Evolutionary conservation across 495 filamentous ascomycete species (phyloP).

Genomic region (Penicillium longicatenatum): DNA sequence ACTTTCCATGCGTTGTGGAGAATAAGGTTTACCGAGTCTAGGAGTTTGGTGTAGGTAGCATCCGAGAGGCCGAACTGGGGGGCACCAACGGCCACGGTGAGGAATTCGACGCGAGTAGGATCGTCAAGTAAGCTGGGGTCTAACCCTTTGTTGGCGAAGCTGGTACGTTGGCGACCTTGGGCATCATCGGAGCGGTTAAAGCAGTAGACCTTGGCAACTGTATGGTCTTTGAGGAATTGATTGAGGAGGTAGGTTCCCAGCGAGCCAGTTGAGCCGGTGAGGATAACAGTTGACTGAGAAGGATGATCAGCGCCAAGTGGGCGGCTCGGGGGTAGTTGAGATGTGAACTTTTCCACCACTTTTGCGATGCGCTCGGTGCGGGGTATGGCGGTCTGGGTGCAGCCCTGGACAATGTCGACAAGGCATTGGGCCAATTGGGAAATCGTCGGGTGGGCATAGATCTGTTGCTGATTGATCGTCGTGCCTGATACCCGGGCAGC

Average conservation of each 20-base stretch:
- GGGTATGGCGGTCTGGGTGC: too few species aligned
- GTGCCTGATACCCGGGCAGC: slow-evolving; percentile 16
- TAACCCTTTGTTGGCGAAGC: slow-evolving; percentile 15
- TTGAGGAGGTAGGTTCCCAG: slow-evolving; percentile 41
- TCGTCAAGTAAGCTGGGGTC: too few species aligned
- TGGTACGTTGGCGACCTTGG: not conserved
- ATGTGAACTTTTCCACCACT: too few species aligned
- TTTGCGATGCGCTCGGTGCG: too few species aligned
- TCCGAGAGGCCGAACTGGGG: slow-evolving; percentile 45
- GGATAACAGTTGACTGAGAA: slow-evolving; percentile 18
- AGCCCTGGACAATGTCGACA: too few species aligned
- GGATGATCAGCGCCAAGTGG: not conserved
- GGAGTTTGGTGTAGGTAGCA: slow-evolving; percentile 35
- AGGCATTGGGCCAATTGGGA: too few species aligned
- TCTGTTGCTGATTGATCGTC: not conserved
- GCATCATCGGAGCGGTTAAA: slow-evolving; percentile 42
- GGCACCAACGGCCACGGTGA: slow-evolving; percentile 45
- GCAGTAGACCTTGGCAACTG: slow-evolving; percentile 35
- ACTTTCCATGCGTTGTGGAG: slow-evolving; percentile 65
- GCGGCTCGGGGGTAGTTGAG: too few species aligned
- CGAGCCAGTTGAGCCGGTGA: slow-evolving; percentile 47
- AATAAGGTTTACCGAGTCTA: slow-evolving; percentile 41
- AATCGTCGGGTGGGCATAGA: too few species aligned
- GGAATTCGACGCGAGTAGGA: slow-evolving; percentile 37
- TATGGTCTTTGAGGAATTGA: slow-evolving; percentile 18